A percentile compares a stretch with the other conserved stretches of the same genome.
phyloP scores from a whole-genome alignment of 179 eudicot species.

The Patellifolia procumbens region DNA sequence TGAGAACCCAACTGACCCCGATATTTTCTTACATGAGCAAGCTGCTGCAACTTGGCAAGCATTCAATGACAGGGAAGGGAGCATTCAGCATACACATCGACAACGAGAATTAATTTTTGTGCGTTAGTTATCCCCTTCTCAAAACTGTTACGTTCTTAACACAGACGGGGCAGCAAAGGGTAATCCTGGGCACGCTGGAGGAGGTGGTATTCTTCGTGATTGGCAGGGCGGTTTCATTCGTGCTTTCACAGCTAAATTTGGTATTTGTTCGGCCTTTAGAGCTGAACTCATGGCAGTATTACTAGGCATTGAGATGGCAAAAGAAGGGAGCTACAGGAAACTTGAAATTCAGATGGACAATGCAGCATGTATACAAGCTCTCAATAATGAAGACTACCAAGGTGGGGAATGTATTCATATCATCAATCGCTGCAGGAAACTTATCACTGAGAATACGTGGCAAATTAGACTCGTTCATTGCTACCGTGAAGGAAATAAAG shows the following conservation, averaged over 20 bases:
- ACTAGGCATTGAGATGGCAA: not conserved
- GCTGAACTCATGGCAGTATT: not conserved
- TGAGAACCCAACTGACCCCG: not conserved
- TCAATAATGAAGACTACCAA: not conserved
- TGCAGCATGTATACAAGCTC: not conserved
- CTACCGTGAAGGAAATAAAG: not conserved
- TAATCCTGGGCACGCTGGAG: not conserved
- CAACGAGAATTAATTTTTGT: too few species aligned
- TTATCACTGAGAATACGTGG: not conserved
- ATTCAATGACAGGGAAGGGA: too few species aligned
- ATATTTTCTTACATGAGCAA: not conserved
- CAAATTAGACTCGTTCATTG: not conserved
- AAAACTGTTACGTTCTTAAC: not conserved
- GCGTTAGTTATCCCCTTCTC: not conserved
- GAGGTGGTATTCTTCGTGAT: not conserved
- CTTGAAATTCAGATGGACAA: not conserved
- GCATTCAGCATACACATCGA: not conserved
- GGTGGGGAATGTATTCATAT: not conserved
- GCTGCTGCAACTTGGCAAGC: not conserved
- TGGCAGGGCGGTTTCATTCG: rapidly evolving
- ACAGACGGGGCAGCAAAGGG: not conserved
- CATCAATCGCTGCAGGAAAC: not conserved
- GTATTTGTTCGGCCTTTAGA: not conserved
- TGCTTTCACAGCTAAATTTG: not conserved
- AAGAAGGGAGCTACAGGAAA: not conserved